A percentile compares a stretch with the other conserved stretches of the same genome.
Evolutionary conservation across 83 land plant species (phyloP).

Genomic region (Diphasiastrum complanatum): DNA sequence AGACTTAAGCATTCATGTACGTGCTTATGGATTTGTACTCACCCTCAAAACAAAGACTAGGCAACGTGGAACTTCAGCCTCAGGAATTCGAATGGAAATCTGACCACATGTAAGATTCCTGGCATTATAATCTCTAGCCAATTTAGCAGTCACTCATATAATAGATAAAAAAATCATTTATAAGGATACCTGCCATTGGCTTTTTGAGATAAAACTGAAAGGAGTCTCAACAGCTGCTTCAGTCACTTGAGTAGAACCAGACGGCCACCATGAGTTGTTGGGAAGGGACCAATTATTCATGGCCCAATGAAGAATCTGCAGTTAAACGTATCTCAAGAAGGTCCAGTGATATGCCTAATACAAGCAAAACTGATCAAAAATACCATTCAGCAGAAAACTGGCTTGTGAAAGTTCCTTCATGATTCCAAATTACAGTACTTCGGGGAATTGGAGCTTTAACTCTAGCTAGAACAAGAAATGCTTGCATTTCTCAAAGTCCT

Average conservation of each 20-base stretch:
- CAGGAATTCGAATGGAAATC: conserved; percentile 12
- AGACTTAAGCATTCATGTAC: neutral
- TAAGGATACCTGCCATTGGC: conserved; percentile 12
- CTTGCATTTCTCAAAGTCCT: too few species aligned
- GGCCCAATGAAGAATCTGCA: conserved; percentile 24
- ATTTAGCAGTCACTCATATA: neutral
- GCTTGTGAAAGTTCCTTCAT: too few species aligned
- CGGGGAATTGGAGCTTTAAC: too few species aligned
- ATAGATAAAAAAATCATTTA: neutral
- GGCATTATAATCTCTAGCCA: neutral
- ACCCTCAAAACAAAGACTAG: conserved; percentile 25
- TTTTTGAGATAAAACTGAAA: neutral
- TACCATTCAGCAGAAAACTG: too few species aligned
- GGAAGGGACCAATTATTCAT: conserved; percentile 21
- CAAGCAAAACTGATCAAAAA: too few species aligned
- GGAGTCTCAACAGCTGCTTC: conserved; percentile 22
- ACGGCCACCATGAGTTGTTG: conserved; percentile 17
- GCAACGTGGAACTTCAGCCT: conserved; percentile 13
- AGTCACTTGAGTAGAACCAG: conserved; percentile 12
- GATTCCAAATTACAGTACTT: too few species aligned
- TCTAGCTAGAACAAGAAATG: too few species aligned
- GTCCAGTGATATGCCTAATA: too few species aligned
- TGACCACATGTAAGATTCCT: neutral
- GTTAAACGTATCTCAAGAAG: too few species aligned
- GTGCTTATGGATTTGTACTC: neutral